These are phyloP conservation scores for Noccaea caerulescens DNA, from an alignment of 345 rosid species.

Conservation along the genomic window DNA sequence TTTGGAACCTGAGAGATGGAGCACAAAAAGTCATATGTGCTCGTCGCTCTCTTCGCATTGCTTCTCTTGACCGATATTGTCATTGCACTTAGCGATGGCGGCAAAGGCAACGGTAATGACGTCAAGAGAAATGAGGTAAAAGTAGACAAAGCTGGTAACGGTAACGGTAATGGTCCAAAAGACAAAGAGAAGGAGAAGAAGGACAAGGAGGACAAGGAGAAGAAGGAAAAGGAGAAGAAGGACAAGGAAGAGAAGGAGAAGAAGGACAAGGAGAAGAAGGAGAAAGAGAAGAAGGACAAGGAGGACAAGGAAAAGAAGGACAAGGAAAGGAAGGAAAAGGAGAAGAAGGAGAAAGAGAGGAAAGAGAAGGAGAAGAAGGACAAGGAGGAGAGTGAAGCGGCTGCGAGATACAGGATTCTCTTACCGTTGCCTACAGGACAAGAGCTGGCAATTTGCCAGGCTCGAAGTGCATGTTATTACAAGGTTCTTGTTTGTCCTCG, in stretches of 20 bases:
- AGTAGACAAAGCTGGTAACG: slow-evolving; percentile 22
- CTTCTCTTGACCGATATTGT: slow-evolving; percentile 46
- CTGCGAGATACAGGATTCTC: slow-evolving; percentile 47
- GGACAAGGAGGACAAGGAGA: background rate
- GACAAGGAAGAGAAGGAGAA: slow-evolving; percentile 9
- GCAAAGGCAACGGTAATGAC: slow-evolving; percentile 25
- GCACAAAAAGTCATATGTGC: slow-evolving; percentile 43
- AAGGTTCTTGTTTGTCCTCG: slow-evolving; percentile 62
- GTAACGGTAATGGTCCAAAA: slow-evolving; percentile 19
- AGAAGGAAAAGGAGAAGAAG: background rate
- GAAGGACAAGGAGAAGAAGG: slow-evolving; percentile 17
- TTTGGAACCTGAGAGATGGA: slow-evolving; percentile 36
- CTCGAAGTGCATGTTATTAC: slow-evolving; percentile 47
- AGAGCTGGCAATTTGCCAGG: slow-evolving; percentile 56
- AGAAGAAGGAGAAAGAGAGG: slow-evolving; percentile 35
- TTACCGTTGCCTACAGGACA: slow-evolving; percentile 48
- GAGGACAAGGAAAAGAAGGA: slow-evolving; percentile 25
- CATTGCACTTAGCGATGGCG: slow-evolving; percentile 40
- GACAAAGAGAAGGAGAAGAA: slow-evolving; percentile 20
- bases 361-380: slow-evolving; percentile 39
- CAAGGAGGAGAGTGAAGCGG: slow-evolving; percentile 40
- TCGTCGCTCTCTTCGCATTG: slow-evolving; percentile 46
- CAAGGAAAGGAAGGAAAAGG: slow-evolving; percentile 25
- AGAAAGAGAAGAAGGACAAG: slow-evolving; percentile 15
- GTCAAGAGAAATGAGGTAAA: slow-evolving; percentile 25